phyloP scores from a whole-genome alignment of 23 red algal species.

The Gracilaria vermiculophylla region DNA sequence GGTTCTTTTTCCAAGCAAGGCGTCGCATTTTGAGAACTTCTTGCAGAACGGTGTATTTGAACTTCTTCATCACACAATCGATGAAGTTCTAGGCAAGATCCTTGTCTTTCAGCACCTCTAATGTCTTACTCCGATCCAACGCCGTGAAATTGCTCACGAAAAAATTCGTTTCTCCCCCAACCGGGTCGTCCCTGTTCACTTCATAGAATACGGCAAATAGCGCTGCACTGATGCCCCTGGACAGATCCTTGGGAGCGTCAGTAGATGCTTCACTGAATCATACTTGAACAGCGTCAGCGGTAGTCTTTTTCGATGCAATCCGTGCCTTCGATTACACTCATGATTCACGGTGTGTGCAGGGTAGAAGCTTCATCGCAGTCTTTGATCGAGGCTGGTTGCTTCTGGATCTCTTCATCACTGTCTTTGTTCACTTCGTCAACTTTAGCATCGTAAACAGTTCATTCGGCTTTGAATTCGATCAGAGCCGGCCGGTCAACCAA shows the following conservation, averaged over 20 bases:
- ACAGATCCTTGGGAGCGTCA: conserved; percentile 6
- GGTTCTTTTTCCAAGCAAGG: background rate
- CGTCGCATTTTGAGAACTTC: background rate
- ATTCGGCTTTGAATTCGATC: too few species aligned
- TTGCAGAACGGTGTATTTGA: background rate
- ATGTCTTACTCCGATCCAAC: conserved; percentile 34
- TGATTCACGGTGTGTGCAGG: background rate
- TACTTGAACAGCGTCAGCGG: background rate
- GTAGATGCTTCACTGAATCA: background rate
- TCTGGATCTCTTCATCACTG: too few species aligned
- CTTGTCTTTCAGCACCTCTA: conserved; percentile 10
- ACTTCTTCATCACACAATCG: background rate
- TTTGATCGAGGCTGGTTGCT: too few species aligned
- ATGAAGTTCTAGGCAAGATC: background rate
- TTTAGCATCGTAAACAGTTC: too few species aligned
- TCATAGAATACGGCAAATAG: background rate
- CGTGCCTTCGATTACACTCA: conserved; percentile 6
- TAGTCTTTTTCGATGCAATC: background rate
- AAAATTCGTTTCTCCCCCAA: conserved; percentile 11
- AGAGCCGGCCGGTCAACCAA: too few species aligned
- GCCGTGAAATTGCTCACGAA: conserved; percentile 5
- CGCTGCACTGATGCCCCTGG: conserved; percentile 4
- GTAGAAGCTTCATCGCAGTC: too few species aligned
- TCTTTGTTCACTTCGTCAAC: too few species aligned
- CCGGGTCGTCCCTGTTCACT: background rate